Conservation (phyloP, 257 asterid species). For the Echium plantagineum region DNA sequence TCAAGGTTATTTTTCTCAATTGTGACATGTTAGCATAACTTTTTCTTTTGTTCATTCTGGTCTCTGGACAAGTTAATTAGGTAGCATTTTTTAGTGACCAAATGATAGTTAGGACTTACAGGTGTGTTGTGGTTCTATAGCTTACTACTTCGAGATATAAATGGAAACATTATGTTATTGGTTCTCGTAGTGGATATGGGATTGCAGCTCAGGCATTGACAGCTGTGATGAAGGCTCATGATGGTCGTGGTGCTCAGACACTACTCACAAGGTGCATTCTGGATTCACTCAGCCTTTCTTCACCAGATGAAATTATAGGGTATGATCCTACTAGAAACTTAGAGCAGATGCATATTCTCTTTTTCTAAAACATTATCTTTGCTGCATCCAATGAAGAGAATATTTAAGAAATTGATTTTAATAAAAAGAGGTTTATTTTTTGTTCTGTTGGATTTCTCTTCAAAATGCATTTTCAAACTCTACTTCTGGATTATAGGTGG, state of each 20-base stretch:
- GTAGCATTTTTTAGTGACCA: background rate
- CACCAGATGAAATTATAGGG: slow-evolving; percentile 85
- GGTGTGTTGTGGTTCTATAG: background rate
- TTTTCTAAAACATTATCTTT: background rate
- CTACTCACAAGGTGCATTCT: slow-evolving; percentile 39
- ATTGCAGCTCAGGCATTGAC: slow-evolving; percentile 82
- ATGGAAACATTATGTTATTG: slow-evolving; percentile 6
- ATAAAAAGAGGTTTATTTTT: background rate
- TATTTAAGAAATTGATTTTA: too few species aligned
- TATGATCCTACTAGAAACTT: slow-evolving; percentile 20
- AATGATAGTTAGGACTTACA: background rate
- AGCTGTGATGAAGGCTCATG: slow-evolving; percentile 70
- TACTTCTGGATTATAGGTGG: slow-evolving; percentile 44
- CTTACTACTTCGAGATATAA: background rate
- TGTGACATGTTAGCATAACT: too few species aligned
- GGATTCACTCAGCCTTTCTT: slow-evolving; percentile 41
- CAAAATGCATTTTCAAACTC: background rate
- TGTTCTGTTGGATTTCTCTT: too few species aligned
- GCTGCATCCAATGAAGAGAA: too few species aligned
- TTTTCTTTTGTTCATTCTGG: too few species aligned
- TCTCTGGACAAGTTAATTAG: background rate
- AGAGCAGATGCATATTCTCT: background rate
- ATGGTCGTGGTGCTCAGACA: slow-evolving; percentile 77
- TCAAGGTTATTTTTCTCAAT: too few species aligned
- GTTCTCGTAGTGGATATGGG: slow-evolving; percentile 69